These are phyloP conservation scores for Trichoderma aggressivum DNA, from an alignment of 2,329 filamentous ascomycete genomes.

Conservation along the genomic window DNA sequence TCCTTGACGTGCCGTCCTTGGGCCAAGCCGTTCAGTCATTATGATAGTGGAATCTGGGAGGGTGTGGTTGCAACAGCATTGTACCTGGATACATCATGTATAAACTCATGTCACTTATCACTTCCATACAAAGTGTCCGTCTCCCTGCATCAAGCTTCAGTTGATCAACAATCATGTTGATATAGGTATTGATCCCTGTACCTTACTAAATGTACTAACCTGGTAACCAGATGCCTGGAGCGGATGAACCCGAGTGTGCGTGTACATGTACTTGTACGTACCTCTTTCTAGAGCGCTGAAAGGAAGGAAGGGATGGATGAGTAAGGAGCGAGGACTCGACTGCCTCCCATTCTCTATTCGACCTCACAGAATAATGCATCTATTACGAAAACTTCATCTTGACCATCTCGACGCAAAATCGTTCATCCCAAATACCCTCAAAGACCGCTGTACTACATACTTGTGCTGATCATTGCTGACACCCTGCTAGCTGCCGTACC, in stretches of 20 bases:
- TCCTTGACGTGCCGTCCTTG: background rate
- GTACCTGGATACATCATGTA: background rate
- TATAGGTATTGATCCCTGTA: background rate
- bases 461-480: background rate
- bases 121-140: too few relatives aligned
- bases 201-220: background rate
- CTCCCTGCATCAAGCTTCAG: background rate
- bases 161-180: background rate
- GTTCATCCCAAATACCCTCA: background rate
- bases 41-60: background rate
- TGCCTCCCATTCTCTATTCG: too few relatives aligned
- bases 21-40: background rate
- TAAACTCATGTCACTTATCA: background rate
- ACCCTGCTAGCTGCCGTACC: background rate
- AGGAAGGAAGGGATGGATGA: background rate
- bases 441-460: background rate
- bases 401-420: background rate
- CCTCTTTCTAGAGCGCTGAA: background rate
- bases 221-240: background rate
- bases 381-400: background rate
- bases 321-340: background rate
- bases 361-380: too few relatives aligned
- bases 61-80: background rate
- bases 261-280: background rate
- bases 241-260: background rate